phyloP scores from a whole-genome alignment of 371 early-diverging fungal genomes.

The Quaeritorhiza haematococci region DNA sequence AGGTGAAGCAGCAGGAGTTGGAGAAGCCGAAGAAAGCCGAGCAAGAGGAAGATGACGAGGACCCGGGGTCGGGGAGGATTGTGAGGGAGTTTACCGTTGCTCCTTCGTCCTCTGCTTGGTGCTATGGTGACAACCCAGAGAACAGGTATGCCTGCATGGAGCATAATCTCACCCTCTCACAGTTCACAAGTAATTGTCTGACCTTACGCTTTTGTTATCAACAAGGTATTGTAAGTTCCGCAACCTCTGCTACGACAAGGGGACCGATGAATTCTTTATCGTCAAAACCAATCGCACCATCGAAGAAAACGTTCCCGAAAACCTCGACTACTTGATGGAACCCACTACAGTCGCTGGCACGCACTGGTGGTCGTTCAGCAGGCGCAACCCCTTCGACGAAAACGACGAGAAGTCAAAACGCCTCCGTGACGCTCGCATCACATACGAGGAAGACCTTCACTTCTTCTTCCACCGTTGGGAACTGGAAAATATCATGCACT shows the following conservation, averaged over 20 bases:
- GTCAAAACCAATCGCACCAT: conserved; percentile 28
- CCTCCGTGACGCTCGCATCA: conserved; percentile 28
- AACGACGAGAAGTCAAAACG: too few species aligned
- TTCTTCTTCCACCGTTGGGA: conserved; percentile 36
- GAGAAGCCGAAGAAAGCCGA: too few species aligned
- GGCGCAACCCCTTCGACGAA: conserved; percentile 23
- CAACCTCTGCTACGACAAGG: conserved; percentile 40
- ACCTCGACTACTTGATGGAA: conserved; percentile 23
- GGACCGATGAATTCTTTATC: conserved; percentile 33
- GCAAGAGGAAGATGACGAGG: too few species aligned
- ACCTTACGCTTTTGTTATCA: too few species aligned
- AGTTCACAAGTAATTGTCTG: too few species aligned
- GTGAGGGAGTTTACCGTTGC: too few species aligned
- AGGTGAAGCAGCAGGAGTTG: conserved; percentile 38
- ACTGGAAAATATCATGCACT: conserved; percentile 49
- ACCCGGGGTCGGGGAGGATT: too few species aligned
- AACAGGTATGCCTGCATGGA: too few species aligned
- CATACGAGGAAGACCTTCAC: conserved; percentile 27
- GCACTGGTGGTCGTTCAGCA: conserved; percentile 31
- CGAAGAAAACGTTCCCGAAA: conserved; percentile 27
- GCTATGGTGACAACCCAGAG: too few species aligned
- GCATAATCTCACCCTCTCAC: too few species aligned
- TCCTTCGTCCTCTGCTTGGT: too few species aligned
- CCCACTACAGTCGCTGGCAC: conserved; percentile 24
- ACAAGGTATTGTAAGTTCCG: conserved; percentile 34